Conservation (phyloP, 148 eudicot genomes). For the Polygonum maritimum region DNA sequence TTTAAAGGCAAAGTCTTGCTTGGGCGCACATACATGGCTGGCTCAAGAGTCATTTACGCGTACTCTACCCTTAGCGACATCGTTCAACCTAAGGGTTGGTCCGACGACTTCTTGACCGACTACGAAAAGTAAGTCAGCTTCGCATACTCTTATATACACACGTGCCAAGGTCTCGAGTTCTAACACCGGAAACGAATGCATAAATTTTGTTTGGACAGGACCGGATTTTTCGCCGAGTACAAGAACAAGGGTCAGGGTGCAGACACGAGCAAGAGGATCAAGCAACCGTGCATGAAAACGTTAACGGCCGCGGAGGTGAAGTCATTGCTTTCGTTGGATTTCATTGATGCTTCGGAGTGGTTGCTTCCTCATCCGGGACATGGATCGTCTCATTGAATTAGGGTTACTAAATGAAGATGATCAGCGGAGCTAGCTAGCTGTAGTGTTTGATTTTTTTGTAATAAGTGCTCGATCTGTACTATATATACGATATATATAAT, state of each 20-base stretch:
- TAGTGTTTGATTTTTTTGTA: not conserved
- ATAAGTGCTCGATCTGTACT: not conserved
- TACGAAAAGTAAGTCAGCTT: constrained; percentile 2
- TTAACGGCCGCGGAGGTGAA: not conserved
- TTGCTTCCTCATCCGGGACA: not conserved
- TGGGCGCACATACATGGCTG: constrained; percentile 3
- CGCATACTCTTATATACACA: not conserved
- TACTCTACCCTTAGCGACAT: not conserved
- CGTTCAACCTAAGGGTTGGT: constrained; percentile 4
- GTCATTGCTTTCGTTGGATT: not conserved
- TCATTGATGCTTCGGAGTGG: constrained; percentile 6
- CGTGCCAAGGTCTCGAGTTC: not conserved
- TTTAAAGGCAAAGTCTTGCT: not conserved
- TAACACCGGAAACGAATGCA: not conserved
- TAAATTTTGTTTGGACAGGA: not conserved
- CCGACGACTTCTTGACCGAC: constrained; percentile 1
- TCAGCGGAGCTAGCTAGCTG: not conserved
- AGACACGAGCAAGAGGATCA: not conserved
- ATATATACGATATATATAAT: not conserved
- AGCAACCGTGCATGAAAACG: not conserved
- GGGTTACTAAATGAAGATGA: not conserved
- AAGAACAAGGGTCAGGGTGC: constrained; percentile 1
- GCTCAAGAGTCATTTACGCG: constrained; percentile 1
- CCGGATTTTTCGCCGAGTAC: constrained; percentile 2
- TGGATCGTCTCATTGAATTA: not conserved